A percentile compares a stretch with the other conserved stretches of the same genome.
phyloP scores from a whole-genome alignment of 805 yeast species.

The Limtongia smithiae region DNA sequence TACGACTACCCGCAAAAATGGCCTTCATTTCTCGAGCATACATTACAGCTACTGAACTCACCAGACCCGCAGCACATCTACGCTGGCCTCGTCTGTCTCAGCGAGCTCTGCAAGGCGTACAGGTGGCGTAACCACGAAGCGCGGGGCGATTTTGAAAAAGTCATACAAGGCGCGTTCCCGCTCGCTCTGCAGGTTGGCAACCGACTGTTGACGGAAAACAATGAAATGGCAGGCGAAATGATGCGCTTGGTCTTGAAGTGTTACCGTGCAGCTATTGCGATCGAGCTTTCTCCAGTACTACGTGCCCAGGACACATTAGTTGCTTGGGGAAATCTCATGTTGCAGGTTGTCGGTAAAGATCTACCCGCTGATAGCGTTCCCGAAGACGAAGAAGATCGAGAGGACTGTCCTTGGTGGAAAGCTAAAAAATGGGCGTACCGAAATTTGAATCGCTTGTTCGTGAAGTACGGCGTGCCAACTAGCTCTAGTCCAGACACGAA shows the following conservation, averaged over 20 bases:
- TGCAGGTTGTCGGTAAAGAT: constrained; percentile 56
- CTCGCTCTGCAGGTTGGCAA: constrained; percentile 63
- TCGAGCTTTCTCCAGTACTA: constrained; percentile 64
- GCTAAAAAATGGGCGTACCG: constrained; percentile 87
- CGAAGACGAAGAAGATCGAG: constrained; percentile 52
- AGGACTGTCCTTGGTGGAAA: constrained; percentile 60
- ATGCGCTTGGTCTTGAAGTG: constrained; percentile 68
- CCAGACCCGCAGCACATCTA: constrained; percentile 47
- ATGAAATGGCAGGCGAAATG: constrained; percentile 61
- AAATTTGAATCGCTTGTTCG: constrained; percentile 66
- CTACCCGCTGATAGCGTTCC: constrained; percentile 53
- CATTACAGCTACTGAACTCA: constrained; percentile 45
- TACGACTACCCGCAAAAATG: constrained; percentile 52
- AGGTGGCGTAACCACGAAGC: constrained; percentile 65
- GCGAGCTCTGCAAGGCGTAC: constrained; percentile 65
- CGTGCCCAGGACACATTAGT: constrained; percentile 51
- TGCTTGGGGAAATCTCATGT: constrained; percentile 76
- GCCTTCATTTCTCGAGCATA: constrained; percentile 51
- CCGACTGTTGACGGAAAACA: constrained; percentile 44
- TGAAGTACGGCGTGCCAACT: constrained; percentile 50
- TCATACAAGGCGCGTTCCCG: constrained; percentile 61
- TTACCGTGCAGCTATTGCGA: constrained; percentile 67
- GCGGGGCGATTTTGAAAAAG: constrained; percentile 50
- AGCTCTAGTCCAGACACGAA: constrained; percentile 36
- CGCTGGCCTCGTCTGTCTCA: constrained; percentile 67